phyloP scores from a whole-genome alignment of 2,329 filamentous ascomycete genomes.

The Trichophyton verrucosum region DNA sequence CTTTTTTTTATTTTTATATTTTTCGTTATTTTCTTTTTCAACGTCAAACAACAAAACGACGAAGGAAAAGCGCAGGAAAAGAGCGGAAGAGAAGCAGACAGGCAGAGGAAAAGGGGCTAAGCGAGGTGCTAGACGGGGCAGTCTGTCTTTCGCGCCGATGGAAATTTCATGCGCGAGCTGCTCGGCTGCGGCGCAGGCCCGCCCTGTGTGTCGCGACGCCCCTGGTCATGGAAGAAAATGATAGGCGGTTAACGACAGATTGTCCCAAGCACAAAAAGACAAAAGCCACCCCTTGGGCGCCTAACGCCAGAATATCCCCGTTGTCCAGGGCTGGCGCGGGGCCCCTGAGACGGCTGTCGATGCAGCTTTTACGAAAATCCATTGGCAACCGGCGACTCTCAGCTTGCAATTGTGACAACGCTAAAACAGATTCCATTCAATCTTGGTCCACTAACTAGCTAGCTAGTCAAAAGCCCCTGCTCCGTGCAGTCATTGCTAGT shows the following conservation, averaged over 20 bases:
- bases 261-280: neutral
- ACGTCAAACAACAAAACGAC: neutral
- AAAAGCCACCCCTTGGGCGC: neutral
- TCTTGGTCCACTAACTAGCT: neutral
- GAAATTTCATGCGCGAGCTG: slow-evolving; percentile 1
- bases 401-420: neutral
- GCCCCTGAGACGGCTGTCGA: neutral
- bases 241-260: slow-evolving; percentile 1
- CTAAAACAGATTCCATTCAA: neutral
- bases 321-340: neutral
- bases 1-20: neutral
- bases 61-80: neutral
- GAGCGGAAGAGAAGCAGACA: neutral
- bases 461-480: neutral
- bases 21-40: neutral
- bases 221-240: neutral
- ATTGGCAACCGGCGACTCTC: slow-evolving; percentile 1
- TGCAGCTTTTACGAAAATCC: neutral
- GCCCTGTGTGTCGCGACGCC: neutral
- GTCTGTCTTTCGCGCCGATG: neutral
- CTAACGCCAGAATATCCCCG: neutral
- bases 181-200: slow-evolving; percentile 1
- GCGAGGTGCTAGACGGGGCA: neutral
- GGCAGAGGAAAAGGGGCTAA: too few species aligned
- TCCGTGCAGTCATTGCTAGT: neutral